Evolutionary conservation across 106 monocot genomes (phyloP), one percentile per base, ranked within the genome.

Genomic region (Dactylorhiza incarnata): DNA sequence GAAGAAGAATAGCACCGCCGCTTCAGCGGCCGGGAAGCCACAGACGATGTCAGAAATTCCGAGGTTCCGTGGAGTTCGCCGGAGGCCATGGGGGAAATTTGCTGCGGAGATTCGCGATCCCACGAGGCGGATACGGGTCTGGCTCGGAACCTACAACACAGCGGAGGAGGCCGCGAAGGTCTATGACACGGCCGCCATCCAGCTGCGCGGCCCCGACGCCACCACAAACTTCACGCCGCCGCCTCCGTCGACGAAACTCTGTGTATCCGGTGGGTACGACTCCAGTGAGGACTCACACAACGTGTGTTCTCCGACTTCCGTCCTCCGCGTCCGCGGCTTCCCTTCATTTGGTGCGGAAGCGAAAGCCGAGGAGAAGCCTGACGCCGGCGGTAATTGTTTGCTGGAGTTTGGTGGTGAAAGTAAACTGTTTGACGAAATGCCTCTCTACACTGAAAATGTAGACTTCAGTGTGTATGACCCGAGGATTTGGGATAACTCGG

Each of bases 21-120:
- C 59, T 61, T 61, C 45, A 2, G 8, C 48, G 7, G 5, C 20
- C 6, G 9, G 11, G 20, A 56, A 12, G n/a, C 4, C 7, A 54
- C 66, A 10, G 37, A 7, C 25, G 51, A 9, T 15, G 56, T 24
- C 51, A 45, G 67, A 4, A 51, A 14, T 78, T 13, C 22, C 26
- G 58, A 85, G 74, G 80, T 89, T 83, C 83, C 82, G 88, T 7
- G 88, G 88, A 1, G 88, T 89, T 59, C 77, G 85, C 3, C 80
- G 83, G 59, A 76, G 88, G 62, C 88, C 88, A 59, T 88, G 88
- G 88, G 85, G 88, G 17, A 83, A 85, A 25, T 88, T 77, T 76
- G 88, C 85, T 15, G 88, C 88, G 26, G 88, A 88, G 88, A 88
- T 88, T 4, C 79, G 87, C 17, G 87, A 87, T 53, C 87, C 85